These are phyloP conservation scores for Persicaria maculosa DNA, from an alignment of 148 eudicot species.

Conservation along the genomic window DNA sequence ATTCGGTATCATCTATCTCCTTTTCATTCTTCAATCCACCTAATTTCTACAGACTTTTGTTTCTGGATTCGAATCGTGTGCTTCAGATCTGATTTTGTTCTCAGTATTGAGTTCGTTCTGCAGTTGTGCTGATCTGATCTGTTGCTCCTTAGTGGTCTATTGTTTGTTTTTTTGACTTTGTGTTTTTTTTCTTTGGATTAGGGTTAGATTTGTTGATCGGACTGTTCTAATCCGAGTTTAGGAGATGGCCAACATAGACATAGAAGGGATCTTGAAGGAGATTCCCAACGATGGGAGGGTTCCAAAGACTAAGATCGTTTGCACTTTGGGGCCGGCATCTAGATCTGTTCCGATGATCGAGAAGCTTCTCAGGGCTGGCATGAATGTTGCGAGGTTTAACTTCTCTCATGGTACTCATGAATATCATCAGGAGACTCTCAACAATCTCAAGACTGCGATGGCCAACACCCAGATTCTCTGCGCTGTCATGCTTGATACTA, in stretches of 20 bases:
- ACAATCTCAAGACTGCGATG: slow-evolving; percentile 57
- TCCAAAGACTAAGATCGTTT: slow-evolving; percentile 64
- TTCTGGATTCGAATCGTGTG: neutral
- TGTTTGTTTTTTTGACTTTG: neutral
- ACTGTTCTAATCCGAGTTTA: neutral
- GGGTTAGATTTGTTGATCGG: neutral
- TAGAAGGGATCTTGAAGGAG: slow-evolving; percentile 67
- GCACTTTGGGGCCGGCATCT: slow-evolving; percentile 61
- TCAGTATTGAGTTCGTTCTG: neutral
- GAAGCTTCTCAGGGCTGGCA: slow-evolving; percentile 56
- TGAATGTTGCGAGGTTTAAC: slow-evolving; percentile 66
- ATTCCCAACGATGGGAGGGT: slow-evolving; percentile 47
- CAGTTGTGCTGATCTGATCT: neutral
- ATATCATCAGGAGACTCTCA: slow-evolving; percentile 56
- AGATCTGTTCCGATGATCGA: slow-evolving; percentile 50
- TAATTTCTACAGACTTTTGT: neutral
- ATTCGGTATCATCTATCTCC: neutral
- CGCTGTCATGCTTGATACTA: slow-evolving; percentile 74
- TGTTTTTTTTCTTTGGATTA: neutral
- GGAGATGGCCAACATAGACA: slow-evolving; percentile 67
- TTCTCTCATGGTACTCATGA: slow-evolving; percentile 66
- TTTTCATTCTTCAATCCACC: no score
- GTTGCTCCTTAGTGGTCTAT: neutral
- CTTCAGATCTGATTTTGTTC: slow-evolving; percentile 3
- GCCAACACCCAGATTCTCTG: slow-evolving; percentile 56